These are phyloP conservation scores for Hypoxylon sp. DNA, from an alignment of 2,329 filamentous ascomycete species.

Conservation along the genomic window DNA sequence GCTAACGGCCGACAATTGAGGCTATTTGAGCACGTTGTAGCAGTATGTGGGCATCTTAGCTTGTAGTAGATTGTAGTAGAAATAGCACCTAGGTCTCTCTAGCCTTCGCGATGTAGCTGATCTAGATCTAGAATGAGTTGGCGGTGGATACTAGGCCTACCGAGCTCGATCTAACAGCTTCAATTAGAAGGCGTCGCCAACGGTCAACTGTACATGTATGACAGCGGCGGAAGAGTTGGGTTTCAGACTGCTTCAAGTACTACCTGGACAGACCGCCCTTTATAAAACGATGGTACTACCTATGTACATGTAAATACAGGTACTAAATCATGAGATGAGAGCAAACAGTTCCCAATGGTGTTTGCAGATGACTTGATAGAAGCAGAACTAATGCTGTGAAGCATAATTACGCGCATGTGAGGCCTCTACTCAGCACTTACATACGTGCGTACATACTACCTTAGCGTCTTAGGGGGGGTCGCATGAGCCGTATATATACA, in stretches of 20 bases:
- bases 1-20: constrained; percentile 51
- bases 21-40: constrained; percentile 65
- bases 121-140: neutral
- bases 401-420: constrained; percentile 13
- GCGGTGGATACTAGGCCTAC: neutral
- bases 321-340: constrained; percentile 5
- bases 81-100: neutral
- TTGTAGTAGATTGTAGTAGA: neutral
- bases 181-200: neutral
- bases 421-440: neutral
- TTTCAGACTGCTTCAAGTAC: constrained; percentile 17
- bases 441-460: neutral
- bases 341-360: constrained; percentile 22
- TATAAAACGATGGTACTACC: too few relatives aligned
- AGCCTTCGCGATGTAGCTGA: neutral
- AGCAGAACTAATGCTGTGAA: constrained; percentile 4
- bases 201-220: neutral
- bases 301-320: too few relatives aligned
- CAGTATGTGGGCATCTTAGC: constrained; percentile 19
- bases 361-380: constrained; percentile 12
- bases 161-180: constrained; percentile 1
- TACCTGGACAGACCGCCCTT: constrained; percentile 23
- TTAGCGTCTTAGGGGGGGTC: too few relatives aligned
- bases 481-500: too few relatives aligned
- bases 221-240: constrained; percentile 10